Evolutionary conservation across 495 filamentous ascomycete genomes (phyloP).

Genomic region (Penicillium paradoxum): DNA sequence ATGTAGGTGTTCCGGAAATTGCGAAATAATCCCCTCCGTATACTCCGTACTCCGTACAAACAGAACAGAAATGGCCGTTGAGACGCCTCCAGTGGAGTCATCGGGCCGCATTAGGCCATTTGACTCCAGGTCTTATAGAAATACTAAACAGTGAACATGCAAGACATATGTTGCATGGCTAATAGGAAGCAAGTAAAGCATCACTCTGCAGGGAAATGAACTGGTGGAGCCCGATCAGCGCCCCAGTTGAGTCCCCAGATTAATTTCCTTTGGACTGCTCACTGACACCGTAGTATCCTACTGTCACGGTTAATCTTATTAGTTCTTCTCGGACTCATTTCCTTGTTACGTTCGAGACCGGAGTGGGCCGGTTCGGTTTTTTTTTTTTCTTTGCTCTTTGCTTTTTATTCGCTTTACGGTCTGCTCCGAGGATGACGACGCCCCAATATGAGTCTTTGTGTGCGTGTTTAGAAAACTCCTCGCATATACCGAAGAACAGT

Average conservation of each 20-base stretch:
- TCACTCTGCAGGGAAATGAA: neutral
- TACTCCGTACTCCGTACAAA: too few relatives aligned
- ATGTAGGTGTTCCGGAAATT: too few relatives aligned
- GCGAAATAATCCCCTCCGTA: too few relatives aligned
- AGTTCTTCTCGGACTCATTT: neutral
- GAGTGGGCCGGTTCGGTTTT: neutral
- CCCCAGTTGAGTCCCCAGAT: neutral
- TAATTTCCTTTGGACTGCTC: neutral
- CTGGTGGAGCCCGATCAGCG: neutral
- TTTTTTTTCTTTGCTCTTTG: conserved; percentile 9
- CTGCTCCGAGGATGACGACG: neutral
- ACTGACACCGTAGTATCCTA: conserved; percentile 5
- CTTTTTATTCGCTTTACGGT: neutral
- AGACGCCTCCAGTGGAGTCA: conserved; percentile 9
- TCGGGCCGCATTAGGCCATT: too few relatives aligned
- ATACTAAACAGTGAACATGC: too few relatives aligned
- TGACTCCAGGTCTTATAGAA: too few relatives aligned
- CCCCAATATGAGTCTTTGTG: too few relatives aligned
- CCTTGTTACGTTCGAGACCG: conserved; percentile 3
- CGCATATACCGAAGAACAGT: neutral
- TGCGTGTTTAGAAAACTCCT: neutral
- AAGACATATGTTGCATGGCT: too few relatives aligned
- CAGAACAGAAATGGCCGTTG: too few relatives aligned
- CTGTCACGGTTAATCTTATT: neutral
- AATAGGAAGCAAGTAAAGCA: too few relatives aligned